These are phyloP conservation scores for Camelina hispida DNA, from an alignment of 345 rosid species.

Conservation along the genomic window DNA sequence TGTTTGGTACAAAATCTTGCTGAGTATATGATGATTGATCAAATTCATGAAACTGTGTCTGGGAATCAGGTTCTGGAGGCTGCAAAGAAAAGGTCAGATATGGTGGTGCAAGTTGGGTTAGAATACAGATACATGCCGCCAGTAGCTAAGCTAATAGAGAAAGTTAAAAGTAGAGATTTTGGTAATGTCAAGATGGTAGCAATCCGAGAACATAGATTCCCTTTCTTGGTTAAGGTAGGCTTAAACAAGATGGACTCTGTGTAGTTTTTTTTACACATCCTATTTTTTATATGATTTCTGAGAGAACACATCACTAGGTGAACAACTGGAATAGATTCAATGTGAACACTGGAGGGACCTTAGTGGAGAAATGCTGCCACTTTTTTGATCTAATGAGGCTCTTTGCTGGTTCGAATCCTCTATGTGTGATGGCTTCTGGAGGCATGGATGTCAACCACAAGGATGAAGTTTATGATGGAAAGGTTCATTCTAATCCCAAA, in stretches of 20 bases:
- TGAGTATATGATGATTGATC: neutral
- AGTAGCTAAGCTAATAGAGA: conserved; percentile 81
- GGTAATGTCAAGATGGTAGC: conserved; percentile 91
- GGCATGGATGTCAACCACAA: conserved; percentile 90
- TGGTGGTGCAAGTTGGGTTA: conserved; percentile 91
- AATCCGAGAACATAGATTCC: conserved; percentile 88
- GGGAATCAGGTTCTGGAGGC: conserved; percentile 70
- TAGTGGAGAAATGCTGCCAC: conserved; percentile 98
- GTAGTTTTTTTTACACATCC: conserved; percentile 7
- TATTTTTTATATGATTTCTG: conserved; percentile 19
- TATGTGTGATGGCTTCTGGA: conserved; percentile 94
- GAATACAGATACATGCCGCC: conserved; percentile 98
- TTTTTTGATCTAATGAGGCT: conserved; percentile 96
- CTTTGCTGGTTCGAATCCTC: conserved; percentile 83
- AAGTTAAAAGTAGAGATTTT: conserved; percentile 68
- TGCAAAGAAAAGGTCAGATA: conserved; percentile 74
- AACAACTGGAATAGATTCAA: conserved; percentile 95
- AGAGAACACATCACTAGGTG: conserved; percentile 54
- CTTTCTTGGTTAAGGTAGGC: conserved; percentile 96
- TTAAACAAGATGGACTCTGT: conserved; percentile 39
- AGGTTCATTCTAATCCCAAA: conserved; percentile 49
- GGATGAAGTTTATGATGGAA: conserved; percentile 88
- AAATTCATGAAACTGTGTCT: neutral
- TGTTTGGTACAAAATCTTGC: neutral
- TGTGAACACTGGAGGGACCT: conserved; percentile 84